phyloP scores from a whole-genome alignment of 352 stramenopile genomes.

The Phytophthora quininea region DNA sequence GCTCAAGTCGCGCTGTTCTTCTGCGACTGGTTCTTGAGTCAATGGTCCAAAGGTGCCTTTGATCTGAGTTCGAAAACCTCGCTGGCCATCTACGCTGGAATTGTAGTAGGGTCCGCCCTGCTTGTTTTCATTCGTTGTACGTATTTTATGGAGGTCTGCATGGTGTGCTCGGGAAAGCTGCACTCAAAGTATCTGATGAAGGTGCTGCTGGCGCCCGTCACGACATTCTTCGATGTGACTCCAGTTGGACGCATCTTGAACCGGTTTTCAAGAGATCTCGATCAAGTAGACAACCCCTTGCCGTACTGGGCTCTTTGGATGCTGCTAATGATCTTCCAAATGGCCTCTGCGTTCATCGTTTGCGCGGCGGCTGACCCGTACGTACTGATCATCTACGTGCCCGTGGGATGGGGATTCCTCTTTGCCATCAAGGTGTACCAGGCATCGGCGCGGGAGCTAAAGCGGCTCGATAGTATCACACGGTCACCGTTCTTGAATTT shows the following conservation, averaged over 20 bases:
- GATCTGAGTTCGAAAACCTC: conserved; percentile 34
- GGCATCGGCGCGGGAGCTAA: conserved; percentile 83
- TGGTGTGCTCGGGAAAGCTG: conserved; percentile 40
- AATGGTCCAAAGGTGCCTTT: conserved; percentile 36
- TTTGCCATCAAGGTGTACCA: conserved; percentile 82
- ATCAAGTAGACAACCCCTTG: conserved; percentile 61
- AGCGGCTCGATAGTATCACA: conserved; percentile 93
- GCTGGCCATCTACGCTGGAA: conserved; percentile 36
- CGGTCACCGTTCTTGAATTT: conserved; percentile 92
- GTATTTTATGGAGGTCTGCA: conserved; percentile 47
- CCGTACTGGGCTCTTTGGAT: conserved; percentile 51
- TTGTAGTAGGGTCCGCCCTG: conserved; percentile 29
- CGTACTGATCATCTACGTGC: conserved; percentile 52
- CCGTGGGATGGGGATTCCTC: conserved; percentile 28
- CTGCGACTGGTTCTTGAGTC: conserved; percentile 52
- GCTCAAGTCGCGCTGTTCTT: conserved; percentile 43
- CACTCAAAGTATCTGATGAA: conserved; percentile 44
- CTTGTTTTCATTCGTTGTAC: conserved; percentile 43
- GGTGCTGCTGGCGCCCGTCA: conserved; percentile 53
- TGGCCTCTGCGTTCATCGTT: conserved; percentile 34
- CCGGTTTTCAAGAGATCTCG: conserved; percentile 67
- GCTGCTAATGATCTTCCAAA: conserved; percentile 44
- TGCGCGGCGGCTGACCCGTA: conserved; percentile 47
- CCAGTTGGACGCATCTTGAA: conserved; percentile 74
- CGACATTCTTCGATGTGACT: conserved; percentile 72